Evolutionary conservation across 345 rosid genomes (phyloP).

Genomic region (Euphorbia tirucalli): DNA sequence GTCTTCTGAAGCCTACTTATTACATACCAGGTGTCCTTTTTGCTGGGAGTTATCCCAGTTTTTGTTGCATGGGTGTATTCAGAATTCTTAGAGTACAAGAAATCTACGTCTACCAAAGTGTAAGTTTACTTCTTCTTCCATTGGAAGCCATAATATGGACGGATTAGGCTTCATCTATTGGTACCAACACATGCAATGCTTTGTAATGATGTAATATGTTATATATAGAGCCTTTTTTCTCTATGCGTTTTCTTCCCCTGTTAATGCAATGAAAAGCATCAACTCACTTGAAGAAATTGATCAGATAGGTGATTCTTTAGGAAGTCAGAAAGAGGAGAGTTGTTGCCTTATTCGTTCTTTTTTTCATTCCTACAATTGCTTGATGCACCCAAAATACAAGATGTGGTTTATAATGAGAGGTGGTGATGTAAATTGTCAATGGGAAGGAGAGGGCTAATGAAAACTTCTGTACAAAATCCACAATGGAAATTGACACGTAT

Average conservation of each 20-base stretch:
- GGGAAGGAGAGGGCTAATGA: background rate
- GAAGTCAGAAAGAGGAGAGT: background rate
- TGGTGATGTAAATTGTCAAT: background rate
- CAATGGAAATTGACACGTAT: background rate
- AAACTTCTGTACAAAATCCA: background rate
- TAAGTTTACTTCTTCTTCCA: slow-evolving; percentile 39
- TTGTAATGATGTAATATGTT: background rate
- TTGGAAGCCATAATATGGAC: background rate
- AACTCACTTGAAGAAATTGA: background rate
- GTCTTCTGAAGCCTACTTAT: slow-evolving; percentile 8
- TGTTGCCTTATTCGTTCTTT: background rate
- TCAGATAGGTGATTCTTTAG: background rate
- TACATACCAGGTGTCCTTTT: slow-evolving; percentile 71
- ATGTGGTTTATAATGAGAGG: background rate
- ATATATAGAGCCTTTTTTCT: background rate
- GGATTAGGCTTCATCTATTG: background rate
- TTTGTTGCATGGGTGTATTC: slow-evolving; percentile 89
- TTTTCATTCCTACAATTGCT: background rate
- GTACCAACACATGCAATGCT: background rate
- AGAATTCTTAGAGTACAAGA: slow-evolving; percentile 73
- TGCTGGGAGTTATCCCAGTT: slow-evolving; percentile 78
- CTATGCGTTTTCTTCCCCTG: background rate
- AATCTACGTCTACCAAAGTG: slow-evolving; percentile 62
- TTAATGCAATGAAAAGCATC: background rate
- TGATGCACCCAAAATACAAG: background rate